Conservation (phyloP, 176 grass and related monocot genomes). For the Poa pratensis region DNA sequence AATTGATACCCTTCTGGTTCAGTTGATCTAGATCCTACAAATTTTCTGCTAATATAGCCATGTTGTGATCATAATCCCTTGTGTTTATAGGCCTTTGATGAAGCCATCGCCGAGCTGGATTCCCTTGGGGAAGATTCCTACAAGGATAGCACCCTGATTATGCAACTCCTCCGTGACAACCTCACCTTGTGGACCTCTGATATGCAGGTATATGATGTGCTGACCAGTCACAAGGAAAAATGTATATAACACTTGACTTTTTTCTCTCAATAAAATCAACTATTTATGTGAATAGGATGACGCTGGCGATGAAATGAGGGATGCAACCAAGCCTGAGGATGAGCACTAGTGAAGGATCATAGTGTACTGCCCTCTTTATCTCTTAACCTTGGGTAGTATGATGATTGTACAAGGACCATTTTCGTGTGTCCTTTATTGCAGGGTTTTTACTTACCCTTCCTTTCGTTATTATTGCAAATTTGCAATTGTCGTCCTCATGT, state of each 20-base stretch:
- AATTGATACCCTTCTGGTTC: neutral
- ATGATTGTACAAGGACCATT: conserved; percentile 63
- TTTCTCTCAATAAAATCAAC: neutral
- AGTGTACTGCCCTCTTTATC: conserved; percentile 20
- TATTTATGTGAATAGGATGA: conserved; percentile 70
- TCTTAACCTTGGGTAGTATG: conserved; percentile 47
- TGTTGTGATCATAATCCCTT: conserved; percentile 28
- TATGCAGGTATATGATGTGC: conserved; percentile 75
- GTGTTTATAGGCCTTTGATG: conserved; percentile 80
- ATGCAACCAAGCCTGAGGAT: conserved; percentile 74
- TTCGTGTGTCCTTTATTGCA: conserved; percentile 49
- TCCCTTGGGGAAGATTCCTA: conserved; percentile 97
- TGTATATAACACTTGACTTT: neutral
- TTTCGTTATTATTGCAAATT: conserved; percentile 35
- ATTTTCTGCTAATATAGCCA: neutral
- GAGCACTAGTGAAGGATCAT: conserved; percentile 56
- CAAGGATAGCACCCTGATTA: conserved; percentile 98
- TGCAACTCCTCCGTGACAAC: conserved; percentile 99
- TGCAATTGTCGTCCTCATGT: conserved; percentile 42
- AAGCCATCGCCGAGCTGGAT: conserved; percentile 92
- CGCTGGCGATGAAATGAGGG: conserved; percentile 82
- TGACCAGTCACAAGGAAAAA: neutral
- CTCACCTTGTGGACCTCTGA: conserved; percentile 98
- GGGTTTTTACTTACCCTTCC: conserved; percentile 51
- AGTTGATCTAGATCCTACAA: neutral